These are phyloP conservation scores for Elaeis guineensis DNA, from an alignment of 176 grass and related monocot species.

Conservation along the genomic window DNA sequence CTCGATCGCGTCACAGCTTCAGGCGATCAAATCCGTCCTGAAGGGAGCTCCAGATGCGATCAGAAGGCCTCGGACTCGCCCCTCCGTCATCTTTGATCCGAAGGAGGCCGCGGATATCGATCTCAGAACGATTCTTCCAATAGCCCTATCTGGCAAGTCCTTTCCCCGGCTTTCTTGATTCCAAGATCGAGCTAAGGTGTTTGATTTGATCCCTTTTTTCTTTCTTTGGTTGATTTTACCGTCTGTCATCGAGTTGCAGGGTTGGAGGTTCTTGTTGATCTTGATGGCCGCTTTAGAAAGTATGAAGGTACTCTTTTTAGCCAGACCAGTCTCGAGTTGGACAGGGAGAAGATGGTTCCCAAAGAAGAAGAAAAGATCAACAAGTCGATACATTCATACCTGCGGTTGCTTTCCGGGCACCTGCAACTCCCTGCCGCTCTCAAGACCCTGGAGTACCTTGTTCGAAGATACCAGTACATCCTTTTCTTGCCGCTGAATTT, in stretches of 20 bases:
- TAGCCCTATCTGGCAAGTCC: slow-evolving; percentile 45
- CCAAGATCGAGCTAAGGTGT: neutral
- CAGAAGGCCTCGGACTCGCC: slow-evolving; percentile 46
- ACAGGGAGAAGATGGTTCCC: slow-evolving; percentile 57
- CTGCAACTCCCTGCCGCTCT: slow-evolving; percentile 58
- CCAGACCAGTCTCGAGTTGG: slow-evolving; percentile 66
- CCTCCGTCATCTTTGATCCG: slow-evolving; percentile 61
- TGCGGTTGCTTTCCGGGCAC: slow-evolving; percentile 66
- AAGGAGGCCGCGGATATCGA: slow-evolving; percentile 74
- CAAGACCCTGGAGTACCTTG: slow-evolving; percentile 83
- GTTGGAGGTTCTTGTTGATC: slow-evolving; percentile 51
- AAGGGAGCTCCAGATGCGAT: slow-evolving; percentile 26
- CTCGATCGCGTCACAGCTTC: slow-evolving; percentile 62
- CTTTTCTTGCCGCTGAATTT: neutral
- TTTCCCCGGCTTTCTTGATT: neutral
- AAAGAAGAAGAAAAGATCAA: slow-evolving; percentile 74
- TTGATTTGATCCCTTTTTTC: neutral
- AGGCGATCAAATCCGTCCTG: slow-evolving; percentile 67
- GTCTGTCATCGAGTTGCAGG: slow-evolving; percentile 26
- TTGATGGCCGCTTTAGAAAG: slow-evolving; percentile 50
- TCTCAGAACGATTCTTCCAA: slow-evolving; percentile 63
- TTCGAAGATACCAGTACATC: slow-evolving; percentile 70
- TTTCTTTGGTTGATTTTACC: neutral
- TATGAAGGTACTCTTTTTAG: slow-evolving; percentile 66
- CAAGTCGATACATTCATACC: slow-evolving; percentile 70